Base-by-base conservation (phyloP, 1,139 yeast species). In the Suhomyces chickasaworum region DNA sequence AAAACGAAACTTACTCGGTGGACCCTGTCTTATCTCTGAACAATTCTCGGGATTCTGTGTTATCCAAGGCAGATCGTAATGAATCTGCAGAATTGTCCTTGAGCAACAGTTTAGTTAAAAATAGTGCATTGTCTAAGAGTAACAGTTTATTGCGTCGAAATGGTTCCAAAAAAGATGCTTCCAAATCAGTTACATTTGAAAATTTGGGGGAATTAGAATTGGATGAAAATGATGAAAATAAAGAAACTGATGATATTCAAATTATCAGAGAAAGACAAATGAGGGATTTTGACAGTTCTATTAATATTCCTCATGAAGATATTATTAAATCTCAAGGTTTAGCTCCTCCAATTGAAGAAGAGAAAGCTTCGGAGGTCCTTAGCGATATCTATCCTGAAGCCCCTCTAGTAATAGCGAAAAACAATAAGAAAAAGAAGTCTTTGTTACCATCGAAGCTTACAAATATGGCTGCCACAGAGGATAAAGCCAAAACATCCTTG, bases 331-430 rank as follows among this genome's bases (percentile, higher is more conserved):
- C 39, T 9, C 34, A 50, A 43, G 27, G 23, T 9, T 32, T 46
- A 16, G 41, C 46, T 20, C 43, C 41, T 10, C 54, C 48, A 20
- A 51, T 33, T 49, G 53, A 45, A 30, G 54, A 45, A 10, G 68
- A 64, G 7, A 62, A 60, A 45, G 55, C 57, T 8, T 59, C 70
- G 4, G 83, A 78, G 47, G 69, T 73, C 1, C 57, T 75, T 29
- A 75, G 80, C 52, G 82, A 78, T 44, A 57, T 71, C 0, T 73
- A 61, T 44, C 70, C 75, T 2, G 75, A 68, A 35, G 58, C 66
- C 1, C 80, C 79, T 1, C 61, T 77, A 39, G 53, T 69, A 6
- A 63, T 76, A 18, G 65, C 57, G 43, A 78, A 76, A 45, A 52
- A 54, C 29, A 45, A 43, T n/a, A 46, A 43, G 53, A 55, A 34